A percentile compares a stretch with the other conserved stretches of the same genome.
Evolutionary conservation across 2,329 filamentous ascomycete species (phyloP).

Genomic region (Verticillium nonalfalfae): DNA sequence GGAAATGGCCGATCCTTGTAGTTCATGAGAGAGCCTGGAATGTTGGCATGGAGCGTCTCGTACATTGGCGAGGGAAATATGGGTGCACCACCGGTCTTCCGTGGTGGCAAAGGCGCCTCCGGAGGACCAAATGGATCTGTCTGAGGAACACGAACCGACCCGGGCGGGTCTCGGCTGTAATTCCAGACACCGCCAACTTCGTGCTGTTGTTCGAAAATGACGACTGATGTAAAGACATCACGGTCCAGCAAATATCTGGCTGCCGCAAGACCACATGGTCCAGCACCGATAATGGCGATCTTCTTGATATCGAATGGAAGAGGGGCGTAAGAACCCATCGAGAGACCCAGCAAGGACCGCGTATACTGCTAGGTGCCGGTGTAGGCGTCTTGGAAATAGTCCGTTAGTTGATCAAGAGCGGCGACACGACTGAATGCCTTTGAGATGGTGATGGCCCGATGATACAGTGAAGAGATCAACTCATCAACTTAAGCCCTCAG

Average conservation of each 20-base stretch:
- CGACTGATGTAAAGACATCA: conserved; percentile 58
- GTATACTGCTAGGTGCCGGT: too few species aligned
- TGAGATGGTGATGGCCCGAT: neutral
- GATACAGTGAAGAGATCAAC: neutral
- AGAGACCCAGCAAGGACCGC: neutral
- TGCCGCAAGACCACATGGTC: conserved; percentile 70
- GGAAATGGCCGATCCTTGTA: conserved; percentile 68
- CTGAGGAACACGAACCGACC: conserved; percentile 56
- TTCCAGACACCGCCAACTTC: conserved; percentile 82
- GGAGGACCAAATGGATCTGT: conserved; percentile 55
- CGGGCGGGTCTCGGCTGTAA: conserved; percentile 51
- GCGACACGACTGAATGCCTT: neutral
- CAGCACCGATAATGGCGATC: conserved; percentile 77
- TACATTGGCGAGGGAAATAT: conserved; percentile 82
- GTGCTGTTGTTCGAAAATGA: conserved; percentile 75
- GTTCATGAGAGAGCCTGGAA: conserved; percentile 73
- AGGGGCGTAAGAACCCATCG: conserved; percentile 17
- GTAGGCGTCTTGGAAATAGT: neutral
- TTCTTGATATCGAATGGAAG: conserved; percentile 43
- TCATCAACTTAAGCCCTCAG: neutral
- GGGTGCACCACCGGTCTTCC: conserved; percentile 29
- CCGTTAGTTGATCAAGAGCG: neutral
- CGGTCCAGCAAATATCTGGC: conserved; percentile 77
- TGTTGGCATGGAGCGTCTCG: conserved; percentile 77
- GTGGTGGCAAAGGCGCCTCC: conserved; percentile 54